Base-by-base conservation (phyloP, 2,329 filamentous ascomycete species). In the Botrytis aclada region DNA sequence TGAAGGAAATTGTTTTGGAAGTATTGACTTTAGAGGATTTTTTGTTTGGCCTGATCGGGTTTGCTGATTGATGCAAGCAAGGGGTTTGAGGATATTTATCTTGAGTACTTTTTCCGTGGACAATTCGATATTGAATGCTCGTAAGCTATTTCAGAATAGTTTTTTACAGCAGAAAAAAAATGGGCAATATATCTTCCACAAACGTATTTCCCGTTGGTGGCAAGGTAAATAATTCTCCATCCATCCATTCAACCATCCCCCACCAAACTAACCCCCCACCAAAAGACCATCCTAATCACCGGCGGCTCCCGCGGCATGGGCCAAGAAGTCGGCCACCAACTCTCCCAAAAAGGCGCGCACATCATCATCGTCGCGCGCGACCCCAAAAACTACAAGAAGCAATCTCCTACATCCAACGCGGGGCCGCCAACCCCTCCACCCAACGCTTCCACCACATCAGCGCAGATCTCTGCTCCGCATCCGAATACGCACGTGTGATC, bases 281-380 rank as follows among this genome's bases (percentile, higher is more conserved):
- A 22, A 73, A 14, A 97, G 93, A 97, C 94, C 3, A 86, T 96
- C 69, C 85, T 98, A 72, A 86, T 98, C 72, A 98, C 95, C 0
- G 95, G 95, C 67, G 94, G 90, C 51, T 97, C 95, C 0, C 93
- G 97, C 80, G 95, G 95, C 72, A 93, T 97, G 91, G 95, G 95
- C 73, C 89, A 90, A 77, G 88, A 89, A 66, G 88, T 90, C 37
- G 93, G 90, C 10, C 86, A 88, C 67, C 86, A 94, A 76, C 88
- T 98, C 61, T 87, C 95, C 4, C 85, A 87, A 69, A 94, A 93
- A 81, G 95, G 95, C 66, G 95, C 95, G 74, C 93, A 94, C 81
- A 81, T 98, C 72, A 88, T 96, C 75, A 89, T 98, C 76, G 90
- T 97, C 70, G 92, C 95, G n/a, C 92, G 95, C 71, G 92, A 90